Evolutionary conservation across 495 filamentous ascomycete species (phyloP), one percentile per base, ranked within the genome.

Genomic region (Penicillium diatomitis): DNA sequence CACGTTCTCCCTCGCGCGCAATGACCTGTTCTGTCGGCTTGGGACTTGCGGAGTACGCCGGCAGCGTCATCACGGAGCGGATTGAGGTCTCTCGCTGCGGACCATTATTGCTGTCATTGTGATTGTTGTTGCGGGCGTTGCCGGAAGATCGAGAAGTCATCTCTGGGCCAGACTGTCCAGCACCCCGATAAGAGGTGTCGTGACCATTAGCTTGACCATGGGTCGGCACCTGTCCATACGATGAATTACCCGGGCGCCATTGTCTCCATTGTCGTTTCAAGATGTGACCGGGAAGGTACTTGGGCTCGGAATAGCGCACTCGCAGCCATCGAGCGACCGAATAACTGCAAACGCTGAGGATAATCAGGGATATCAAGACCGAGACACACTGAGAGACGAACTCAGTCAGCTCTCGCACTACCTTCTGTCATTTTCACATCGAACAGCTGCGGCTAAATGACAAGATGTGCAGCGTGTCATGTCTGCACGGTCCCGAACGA

Each of bases 31-130:
- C 92, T 44, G 75, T 82, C 12, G 85, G 81, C 34, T 80, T 75
- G 4, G 87, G 81, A 36, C 80, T 80, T 0, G 73, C 67, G 2
- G 79, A 75, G 67, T 98, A 98, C 4, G 84, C 75, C 0, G 92
- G 92, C 4, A 98, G 70, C 0, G 92, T 96, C 75, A 96, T 94
- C 41, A 97, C 82, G 5, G 88, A 94, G 51, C 92, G 83, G 29
- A 97, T 73, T 5, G 86, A 92, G 0, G 88, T 88, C 54, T 90
- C 85, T 37, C 92, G 84, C 56, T 88, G 86, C 10, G 95, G 78
- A 2, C 69, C 75, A n/a, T 52, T 52, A 32, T 43, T 38, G 44
- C 31, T 49, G 44, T 20, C 8, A 34, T 44, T 48, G 10, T 44
- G 43, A 30, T 47, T 48, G 44, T 37, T 46, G 12, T 31, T 29